Percentiles rank a stretch among this genome's conserved stretches.
Evolutionary conservation across 2,329 filamentous ascomycete species (phyloP).

Genomic region (Leptographium procerum): DNA sequence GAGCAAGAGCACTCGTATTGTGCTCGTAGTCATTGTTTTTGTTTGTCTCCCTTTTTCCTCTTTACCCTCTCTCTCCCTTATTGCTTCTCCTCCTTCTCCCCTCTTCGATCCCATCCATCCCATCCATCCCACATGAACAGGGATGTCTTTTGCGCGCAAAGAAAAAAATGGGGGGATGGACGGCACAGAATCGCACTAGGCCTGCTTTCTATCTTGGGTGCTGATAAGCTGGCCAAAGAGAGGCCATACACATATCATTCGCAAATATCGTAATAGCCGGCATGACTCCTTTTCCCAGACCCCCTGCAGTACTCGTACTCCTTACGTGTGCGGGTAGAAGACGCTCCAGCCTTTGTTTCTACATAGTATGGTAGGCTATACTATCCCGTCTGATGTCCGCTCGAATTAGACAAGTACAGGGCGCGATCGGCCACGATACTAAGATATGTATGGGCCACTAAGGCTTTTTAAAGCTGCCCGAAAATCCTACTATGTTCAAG

Average conservation of each 20-base stretch:
- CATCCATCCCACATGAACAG: not conserved
- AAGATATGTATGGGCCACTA: no score
- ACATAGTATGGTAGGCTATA: no score
- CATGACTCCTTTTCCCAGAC: no score
- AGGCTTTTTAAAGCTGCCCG: not conserved
- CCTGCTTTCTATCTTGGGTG: not conserved
- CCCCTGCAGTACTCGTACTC: no score
- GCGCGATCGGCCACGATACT: not conserved
- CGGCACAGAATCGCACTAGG: not conserved
- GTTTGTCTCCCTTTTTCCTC: no score
- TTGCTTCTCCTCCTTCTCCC: not conserved
- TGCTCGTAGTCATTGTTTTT: no score
- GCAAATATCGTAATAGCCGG: not conserved
- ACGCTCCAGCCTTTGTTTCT: not conserved
- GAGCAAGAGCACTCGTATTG: no score
- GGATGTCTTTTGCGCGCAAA: not conserved
- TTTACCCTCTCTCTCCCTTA: no score
- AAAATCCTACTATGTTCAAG: no score
- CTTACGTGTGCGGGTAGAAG: no score
- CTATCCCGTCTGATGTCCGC: no score
- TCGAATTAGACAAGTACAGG: no score
- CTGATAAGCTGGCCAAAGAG: not conserved
- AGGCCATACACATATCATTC: not conserved
- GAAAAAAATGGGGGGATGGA: not conserved
- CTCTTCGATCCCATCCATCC: not conserved